These are phyloP conservation scores for Curvularia sp. DNA, from an alignment of 2,329 filamentous ascomycete genomes.

Conservation along the genomic window DNA sequence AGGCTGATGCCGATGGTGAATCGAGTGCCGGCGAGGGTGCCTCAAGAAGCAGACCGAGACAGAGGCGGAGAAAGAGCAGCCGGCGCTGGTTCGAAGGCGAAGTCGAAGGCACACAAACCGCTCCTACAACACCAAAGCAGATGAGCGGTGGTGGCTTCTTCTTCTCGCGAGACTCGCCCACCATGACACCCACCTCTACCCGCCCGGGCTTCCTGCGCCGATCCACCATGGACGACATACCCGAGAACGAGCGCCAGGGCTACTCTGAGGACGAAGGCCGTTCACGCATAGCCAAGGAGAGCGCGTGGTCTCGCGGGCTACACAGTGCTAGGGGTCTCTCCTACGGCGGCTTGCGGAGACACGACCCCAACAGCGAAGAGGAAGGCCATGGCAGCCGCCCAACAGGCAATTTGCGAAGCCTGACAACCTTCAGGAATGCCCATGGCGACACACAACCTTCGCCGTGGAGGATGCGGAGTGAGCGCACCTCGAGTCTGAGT, in stretches of 20 bases:
- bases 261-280: conserved; percentile 61
- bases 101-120: conserved; percentile 64
- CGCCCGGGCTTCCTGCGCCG: conserved; percentile 61
- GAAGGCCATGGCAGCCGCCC: conserved; percentile 51
- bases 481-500: conserved; percentile 57
- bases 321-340: conserved; percentile 58
- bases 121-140: conserved; percentile 70
- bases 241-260: conserved; percentile 56
- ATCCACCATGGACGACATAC: conserved; percentile 58
- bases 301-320: conserved; percentile 56
- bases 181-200: conserved; percentile 38
- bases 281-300: conserved; percentile 56
- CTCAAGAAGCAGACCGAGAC: conserved; percentile 45
- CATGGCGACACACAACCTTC: conserved; percentile 52
- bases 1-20: conserved; percentile 80
- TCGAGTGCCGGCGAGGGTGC: conserved; percentile 79
- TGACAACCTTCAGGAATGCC: conserved; percentile 56
- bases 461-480: conserved; percentile 54
- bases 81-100: conserved; percentile 60
- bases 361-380: conserved; percentile 44
- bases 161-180: conserved; percentile 55
- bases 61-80: conserved; percentile 69
- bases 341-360: conserved; percentile 50
- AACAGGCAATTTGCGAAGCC: conserved; percentile 53
- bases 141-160: conserved; percentile 57